Conservation (phyloP, 305 asterid genomes). For the Fraxinus platypoda region DNA sequence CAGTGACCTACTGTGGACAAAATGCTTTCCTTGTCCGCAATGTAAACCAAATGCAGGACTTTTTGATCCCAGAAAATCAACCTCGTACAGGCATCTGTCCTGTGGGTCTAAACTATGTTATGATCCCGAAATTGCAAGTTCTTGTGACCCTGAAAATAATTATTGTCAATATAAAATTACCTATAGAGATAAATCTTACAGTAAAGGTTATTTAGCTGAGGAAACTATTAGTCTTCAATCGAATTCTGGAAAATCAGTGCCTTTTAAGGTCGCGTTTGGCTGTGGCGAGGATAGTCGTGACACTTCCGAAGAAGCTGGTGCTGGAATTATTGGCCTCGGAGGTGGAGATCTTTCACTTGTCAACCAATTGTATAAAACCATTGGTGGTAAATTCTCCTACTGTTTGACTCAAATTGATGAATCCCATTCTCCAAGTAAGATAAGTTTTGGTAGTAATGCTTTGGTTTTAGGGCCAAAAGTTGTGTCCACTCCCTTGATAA, state of each 20-base stretch:
- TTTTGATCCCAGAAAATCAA: slow-evolving; percentile 23
- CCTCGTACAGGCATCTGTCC: slow-evolving; percentile 8
- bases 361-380: slow-evolving; percentile 19
- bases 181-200: not conserved
- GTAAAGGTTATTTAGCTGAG: not conserved
- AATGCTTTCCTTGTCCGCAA: slow-evolving; percentile 18
- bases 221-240: not conserved
- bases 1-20: slow-evolving; percentile 44
- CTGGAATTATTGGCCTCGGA: slow-evolving; percentile 45
- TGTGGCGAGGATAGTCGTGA: slow-evolving; percentile 37
- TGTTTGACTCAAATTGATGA: slow-evolving; percentile 27
- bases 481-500: slow-evolving; percentile 20
- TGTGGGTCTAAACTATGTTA: slow-evolving; percentile 18
- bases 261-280: slow-evolving; percentile 29
- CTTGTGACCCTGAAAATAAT: slow-evolving; percentile 21
- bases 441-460: slow-evolving; percentile 24
- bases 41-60: slow-evolving; percentile 32
- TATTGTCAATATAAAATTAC: slow-evolving; percentile 18
- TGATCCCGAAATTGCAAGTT: not conserved
- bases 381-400: slow-evolving; percentile 41
- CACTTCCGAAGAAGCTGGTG: not conserved
- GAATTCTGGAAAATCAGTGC: not conserved
- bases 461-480: slow-evolving; percentile 1
- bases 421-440: slow-evolving; percentile 5
- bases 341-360: slow-evolving; percentile 35